phyloP scores from a whole-genome alignment of 441 rosid species.

The Rhodomyrtus psidioides region DNA sequence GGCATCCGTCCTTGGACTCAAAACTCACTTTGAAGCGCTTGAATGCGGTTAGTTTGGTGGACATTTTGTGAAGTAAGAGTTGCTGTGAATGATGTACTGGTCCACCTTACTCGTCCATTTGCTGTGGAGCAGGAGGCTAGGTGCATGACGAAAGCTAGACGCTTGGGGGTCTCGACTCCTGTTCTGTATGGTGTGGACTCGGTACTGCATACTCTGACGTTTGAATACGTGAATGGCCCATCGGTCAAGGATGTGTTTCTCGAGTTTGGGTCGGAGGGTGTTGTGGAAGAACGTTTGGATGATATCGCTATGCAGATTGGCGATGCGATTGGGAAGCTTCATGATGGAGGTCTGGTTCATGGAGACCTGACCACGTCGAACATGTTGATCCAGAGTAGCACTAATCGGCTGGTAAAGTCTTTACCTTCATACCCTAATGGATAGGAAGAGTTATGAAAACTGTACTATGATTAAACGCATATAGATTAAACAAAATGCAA shows the following conservation, averaged over 20 bases:
- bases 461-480: not conserved
- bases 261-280: conserved; percentile 54
- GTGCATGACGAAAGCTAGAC: conserved; percentile 89
- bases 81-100: not conserved
- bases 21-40: conserved; percentile 76
- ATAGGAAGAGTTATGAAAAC: not conserved
- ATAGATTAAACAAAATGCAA: not conserved
- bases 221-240: conserved; percentile 69
- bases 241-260: conserved; percentile 67
- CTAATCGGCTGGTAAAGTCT: conserved; percentile 53
- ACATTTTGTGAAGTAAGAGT: not conserved
- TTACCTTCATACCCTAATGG: not conserved
- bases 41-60: conserved; percentile 65
- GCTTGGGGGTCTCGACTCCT: conserved; percentile 77
- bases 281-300: conserved; percentile 48
- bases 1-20: conserved; percentile 81
- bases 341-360: conserved; percentile 91
- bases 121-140: conserved; percentile 64
- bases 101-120: not conserved
- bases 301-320: conserved; percentile 85
- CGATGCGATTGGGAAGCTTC: conserved; percentile 71
- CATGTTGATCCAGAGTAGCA: conserved; percentile 57
- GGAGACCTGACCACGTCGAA: conserved; percentile 95
- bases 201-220: conserved; percentile 47
- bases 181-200: conserved; percentile 71